Evolutionary conservation across 2,329 filamentous ascomycete species (phyloP).

Genomic region (Nemania bipapillata): DNA sequence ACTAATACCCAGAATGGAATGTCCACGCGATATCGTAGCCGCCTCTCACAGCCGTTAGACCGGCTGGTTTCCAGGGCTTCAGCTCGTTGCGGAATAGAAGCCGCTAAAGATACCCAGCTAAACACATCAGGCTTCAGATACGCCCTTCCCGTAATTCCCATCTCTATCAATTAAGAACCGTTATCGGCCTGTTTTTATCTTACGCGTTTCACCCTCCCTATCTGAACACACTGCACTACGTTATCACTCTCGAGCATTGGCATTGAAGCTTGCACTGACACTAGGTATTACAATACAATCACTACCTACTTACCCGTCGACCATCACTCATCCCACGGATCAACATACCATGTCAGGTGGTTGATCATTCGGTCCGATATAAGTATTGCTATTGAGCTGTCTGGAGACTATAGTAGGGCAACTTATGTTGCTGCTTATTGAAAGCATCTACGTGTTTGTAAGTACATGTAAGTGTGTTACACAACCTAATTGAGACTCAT

Average conservation of each 20-base stretch:
- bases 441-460: not conserved
- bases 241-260: not conserved
- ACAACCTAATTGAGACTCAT: too few species aligned
- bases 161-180: not conserved
- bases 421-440: not conserved
- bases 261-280: not conserved
- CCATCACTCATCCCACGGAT: not conserved
- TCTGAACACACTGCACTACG: not conserved
- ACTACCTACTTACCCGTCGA: not conserved
- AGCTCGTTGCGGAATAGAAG: not conserved
- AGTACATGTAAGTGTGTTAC: not conserved
- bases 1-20: not conserved
- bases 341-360: constrained; percentile 10
- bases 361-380: not conserved
- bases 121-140: not conserved
- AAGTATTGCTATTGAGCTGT: not conserved
- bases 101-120: not conserved
- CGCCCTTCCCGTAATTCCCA: not conserved
- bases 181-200: not conserved
- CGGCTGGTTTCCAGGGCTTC: not conserved
- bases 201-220: not conserved
- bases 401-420: not conserved
- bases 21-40: not conserved
- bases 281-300: too few species aligned
- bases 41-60: not conserved